A percentile compares a stretch with the other conserved stretches of the same genome.
Evolutionary conservation across 75 land plant genomes (phyloP).

Genomic region (Larix kaempferi): DNA sequence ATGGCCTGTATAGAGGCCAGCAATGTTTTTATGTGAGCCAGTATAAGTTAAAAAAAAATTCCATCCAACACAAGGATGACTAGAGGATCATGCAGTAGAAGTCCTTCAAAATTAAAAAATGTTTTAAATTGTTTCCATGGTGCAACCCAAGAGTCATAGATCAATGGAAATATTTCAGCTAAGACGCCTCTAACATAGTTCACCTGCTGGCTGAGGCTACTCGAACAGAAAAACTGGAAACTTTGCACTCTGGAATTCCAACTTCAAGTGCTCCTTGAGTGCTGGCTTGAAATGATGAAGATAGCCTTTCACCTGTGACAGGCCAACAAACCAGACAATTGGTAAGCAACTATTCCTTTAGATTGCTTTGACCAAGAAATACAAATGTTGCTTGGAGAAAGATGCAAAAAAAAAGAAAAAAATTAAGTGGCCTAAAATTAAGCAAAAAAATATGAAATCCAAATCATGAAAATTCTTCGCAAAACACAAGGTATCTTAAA

Average conservation of each 20-base stretch:
- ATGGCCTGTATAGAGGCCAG: background rate
- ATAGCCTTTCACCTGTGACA: background rate
- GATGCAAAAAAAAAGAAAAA: background rate
- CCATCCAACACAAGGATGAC: background rate
- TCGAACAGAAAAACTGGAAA: background rate
- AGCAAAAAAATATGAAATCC: background rate
- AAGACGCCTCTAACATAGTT: background rate
- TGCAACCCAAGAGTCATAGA: background rate
- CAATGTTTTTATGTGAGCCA: background rate
- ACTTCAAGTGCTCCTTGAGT: background rate
- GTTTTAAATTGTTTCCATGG: background rate
- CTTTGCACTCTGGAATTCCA: background rate
- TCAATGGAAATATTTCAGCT: background rate
- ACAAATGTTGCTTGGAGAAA: background rate
- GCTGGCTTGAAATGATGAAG: constrained; percentile 4
- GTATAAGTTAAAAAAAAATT: background rate
- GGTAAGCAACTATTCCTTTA: background rate
- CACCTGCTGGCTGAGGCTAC: background rate
- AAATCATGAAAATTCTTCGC: too few relatives aligned
- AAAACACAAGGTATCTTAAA: too few relatives aligned
- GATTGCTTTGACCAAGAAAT: background rate
- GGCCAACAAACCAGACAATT: background rate
- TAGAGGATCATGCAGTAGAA: background rate
- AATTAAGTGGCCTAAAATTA: background rate
- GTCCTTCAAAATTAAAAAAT: background rate